A percentile compares a stretch with the other conserved stretches of the same genome.
Conservation (phyloP, 805 yeast species). For the Candida golubevii region DNA sequence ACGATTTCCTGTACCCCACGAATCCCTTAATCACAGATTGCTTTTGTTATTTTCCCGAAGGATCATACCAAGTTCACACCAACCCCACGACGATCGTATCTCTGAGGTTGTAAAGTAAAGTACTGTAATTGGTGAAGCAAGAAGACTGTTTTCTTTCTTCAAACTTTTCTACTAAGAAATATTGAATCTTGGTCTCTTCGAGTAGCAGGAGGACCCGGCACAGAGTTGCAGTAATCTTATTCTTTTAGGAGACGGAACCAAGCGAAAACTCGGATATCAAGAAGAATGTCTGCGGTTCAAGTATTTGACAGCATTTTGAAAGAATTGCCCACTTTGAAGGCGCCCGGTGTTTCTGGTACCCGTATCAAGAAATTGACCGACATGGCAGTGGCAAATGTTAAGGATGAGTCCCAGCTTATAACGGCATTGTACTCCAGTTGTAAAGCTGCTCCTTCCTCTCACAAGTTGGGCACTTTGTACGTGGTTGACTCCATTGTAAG, state of each 20-base stretch:
- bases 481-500: constrained; percentile 91
- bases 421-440: constrained; percentile 60
- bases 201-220: constrained; percentile 5
- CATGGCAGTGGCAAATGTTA: constrained; percentile 66
- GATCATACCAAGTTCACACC: background rate
- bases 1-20: too few species aligned
- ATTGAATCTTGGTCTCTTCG: constrained; percentile 7
- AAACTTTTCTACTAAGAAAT: constrained; percentile 1
- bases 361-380: constrained; percentile 85
- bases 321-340: constrained; percentile 55
- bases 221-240: constrained; percentile 7
- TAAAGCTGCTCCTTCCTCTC: constrained; percentile 68
- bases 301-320: constrained; percentile 46
- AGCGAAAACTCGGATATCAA: background rate
- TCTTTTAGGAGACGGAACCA: background rate
- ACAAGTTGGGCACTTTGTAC: constrained; percentile 87
- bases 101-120: constrained; percentile 14
- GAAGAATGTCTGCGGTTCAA: constrained; percentile 37
- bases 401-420: constrained; percentile 52
- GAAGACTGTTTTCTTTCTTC: constrained; percentile 1
- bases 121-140: constrained; percentile 15
- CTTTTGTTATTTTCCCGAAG: too few species aligned
- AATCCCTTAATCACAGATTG: too few species aligned
- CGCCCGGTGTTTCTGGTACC: constrained; percentile 94
- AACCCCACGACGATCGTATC: constrained; percentile 2